Conservation (phyloP, 2,329 filamentous ascomycete species). For the Lecanicillium sp. region DNA sequence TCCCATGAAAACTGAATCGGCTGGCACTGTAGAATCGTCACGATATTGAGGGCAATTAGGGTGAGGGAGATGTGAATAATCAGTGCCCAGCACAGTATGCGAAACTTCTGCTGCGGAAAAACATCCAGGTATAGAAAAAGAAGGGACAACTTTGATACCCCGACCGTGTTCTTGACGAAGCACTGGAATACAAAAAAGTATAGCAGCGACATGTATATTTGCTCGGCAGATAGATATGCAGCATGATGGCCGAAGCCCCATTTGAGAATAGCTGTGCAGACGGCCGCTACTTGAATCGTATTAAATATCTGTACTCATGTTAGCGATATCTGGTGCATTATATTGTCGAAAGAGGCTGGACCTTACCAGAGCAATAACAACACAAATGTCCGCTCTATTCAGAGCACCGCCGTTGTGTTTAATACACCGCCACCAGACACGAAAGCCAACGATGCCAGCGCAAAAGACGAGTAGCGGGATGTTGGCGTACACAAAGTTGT, state of each 20-base stretch:
- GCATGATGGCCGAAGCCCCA: constrained; percentile 7
- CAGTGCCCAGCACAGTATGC: constrained; percentile 2
- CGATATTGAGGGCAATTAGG: constrained; percentile 4
- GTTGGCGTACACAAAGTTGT: constrained; percentile 5
- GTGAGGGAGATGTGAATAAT: constrained; percentile 5
- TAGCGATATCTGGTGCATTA: no score
- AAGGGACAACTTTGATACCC: constrained; percentile 3
- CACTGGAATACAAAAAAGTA: constrained; percentile 9
- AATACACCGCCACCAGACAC: constrained; percentile 7
- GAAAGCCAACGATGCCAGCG: constrained; percentile 2
- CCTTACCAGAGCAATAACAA: constrained; percentile 2
- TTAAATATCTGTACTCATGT: neutral
- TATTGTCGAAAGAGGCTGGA: no score
- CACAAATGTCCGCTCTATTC: constrained; percentile 5
- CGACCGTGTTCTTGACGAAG: constrained; percentile 6
- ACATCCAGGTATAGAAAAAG: constrained; percentile 7
- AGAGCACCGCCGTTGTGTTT: constrained; percentile 5
- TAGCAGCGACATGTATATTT: constrained; percentile 4
- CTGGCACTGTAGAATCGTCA: constrained; percentile 4
- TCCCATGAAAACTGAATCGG: constrained; percentile 6
- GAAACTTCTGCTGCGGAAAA: constrained; percentile 6
- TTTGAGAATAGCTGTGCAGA: constrained; percentile 5
- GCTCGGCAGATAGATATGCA: constrained; percentile 2
- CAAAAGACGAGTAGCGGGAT: constrained; percentile 2
- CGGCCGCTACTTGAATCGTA: constrained; percentile 5